phyloP scores from a whole-genome alignment of 2,329 filamentous ascomycete species.

The Trichoderma atroviride region DNA sequence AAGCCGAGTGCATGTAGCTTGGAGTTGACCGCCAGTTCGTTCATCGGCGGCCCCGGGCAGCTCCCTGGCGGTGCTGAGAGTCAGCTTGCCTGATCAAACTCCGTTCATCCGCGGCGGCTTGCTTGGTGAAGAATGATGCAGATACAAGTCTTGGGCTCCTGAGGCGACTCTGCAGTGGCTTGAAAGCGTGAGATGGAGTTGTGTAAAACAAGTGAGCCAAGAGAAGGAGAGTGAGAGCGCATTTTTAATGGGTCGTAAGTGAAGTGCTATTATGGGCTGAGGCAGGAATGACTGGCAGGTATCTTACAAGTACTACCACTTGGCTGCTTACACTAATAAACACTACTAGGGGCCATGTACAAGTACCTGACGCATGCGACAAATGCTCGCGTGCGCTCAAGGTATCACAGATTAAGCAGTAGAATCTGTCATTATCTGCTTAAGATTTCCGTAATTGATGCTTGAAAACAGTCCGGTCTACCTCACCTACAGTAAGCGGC shows the following conservation, averaged over 20 bases:
- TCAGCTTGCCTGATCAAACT: constrained; percentile 9
- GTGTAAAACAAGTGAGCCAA: not conserved
- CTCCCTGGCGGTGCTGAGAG: constrained; percentile 17
- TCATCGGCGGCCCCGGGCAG: constrained; percentile 38
- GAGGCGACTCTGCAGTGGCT: not conserved
- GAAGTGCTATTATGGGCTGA: not conserved
- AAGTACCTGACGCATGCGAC: not conserved
- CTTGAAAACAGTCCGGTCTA: not conserved
- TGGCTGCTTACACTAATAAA: not conserved
- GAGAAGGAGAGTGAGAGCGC: not conserved
- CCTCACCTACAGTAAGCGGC: not conserved
- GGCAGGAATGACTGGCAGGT: constrained; percentile 5
- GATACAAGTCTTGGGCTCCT: not conserved
- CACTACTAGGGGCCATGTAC: not conserved
- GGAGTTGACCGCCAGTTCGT: constrained; percentile 54
- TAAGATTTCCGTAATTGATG: not conserved
- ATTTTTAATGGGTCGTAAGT: not conserved
- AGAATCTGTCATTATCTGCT: not conserved
- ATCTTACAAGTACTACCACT: not conserved
- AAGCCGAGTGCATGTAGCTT: not conserved
- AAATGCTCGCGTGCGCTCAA: not conserved
- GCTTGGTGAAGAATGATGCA: not conserved
- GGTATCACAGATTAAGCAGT: not conserved
- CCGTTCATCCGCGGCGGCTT: constrained; percentile 5
- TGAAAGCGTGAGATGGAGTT: not conserved